These are phyloP conservation scores for Yueomyces sp. DNA, from an alignment of 1,139 yeast genomes.

Conservation along the genomic window DNA sequence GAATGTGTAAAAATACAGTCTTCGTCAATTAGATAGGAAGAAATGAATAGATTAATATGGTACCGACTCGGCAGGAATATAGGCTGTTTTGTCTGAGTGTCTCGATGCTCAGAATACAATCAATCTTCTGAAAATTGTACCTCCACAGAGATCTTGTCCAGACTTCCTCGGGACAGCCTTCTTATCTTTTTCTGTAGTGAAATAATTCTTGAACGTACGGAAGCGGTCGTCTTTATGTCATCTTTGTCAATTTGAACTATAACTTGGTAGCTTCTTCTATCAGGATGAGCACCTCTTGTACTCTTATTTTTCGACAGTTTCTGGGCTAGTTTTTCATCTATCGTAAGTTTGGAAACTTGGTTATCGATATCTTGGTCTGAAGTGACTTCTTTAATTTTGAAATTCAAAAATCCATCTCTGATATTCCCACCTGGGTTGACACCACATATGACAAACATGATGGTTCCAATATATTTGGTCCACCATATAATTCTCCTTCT, in stretches of 20 bases:
- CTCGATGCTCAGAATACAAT: neutral
- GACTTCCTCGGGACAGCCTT: constrained; percentile 34
- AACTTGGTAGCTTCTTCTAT: constrained; percentile 24
- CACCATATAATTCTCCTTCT: constrained; percentile 41
- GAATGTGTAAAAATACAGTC: too few species aligned
- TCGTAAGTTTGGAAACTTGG: constrained; percentile 14
- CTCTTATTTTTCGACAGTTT: constrained; percentile 13
- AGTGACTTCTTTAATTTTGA: constrained; percentile 23
- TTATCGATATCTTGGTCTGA: constrained; percentile 8
- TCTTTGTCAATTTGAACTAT: constrained; percentile 36
- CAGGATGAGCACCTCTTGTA: constrained; percentile 12
- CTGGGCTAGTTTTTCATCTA: constrained; percentile 8
- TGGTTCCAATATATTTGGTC: constrained; percentile 53
- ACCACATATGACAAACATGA: constrained; percentile 62
- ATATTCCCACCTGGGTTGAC: constrained; percentile 66
- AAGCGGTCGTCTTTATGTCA: constrained; percentile 41
- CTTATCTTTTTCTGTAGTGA: constrained; percentile 40
- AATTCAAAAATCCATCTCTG: constrained; percentile 38
- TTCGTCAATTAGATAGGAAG: too few species aligned
- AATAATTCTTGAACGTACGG: constrained; percentile 40
- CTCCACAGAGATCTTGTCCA: constrained; percentile 29
- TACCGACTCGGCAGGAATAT: too few species aligned
- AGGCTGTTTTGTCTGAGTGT: neutral
- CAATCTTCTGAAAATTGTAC: constrained; percentile 25
- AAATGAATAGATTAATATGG: neutral